phyloP scores from a whole-genome alignment of 768 basidiomycete species.

The Amanita exitialis region DNA sequence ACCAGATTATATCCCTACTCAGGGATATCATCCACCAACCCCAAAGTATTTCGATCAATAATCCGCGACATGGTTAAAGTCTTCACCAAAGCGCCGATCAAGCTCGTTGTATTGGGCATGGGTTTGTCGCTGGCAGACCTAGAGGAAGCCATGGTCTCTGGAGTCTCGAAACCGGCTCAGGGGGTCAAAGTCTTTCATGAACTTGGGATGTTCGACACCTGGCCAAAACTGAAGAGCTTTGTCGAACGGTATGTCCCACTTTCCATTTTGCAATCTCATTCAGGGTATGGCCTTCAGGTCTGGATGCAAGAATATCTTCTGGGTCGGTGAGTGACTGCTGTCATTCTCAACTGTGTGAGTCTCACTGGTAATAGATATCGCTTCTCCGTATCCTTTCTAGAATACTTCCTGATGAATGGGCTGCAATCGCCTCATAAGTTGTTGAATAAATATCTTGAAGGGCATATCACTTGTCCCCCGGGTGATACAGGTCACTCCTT shows the following conservation, averaged over 20 bases:
- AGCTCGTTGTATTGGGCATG: slow-evolving; percentile 3
- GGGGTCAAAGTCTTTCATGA: slow-evolving; percentile 8
- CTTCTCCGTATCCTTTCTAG: slow-evolving; percentile 10
- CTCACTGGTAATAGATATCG: slow-evolving; percentile 1
- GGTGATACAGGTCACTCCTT: slow-evolving; percentile 1
- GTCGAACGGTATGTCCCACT: slow-evolving; percentile 4
- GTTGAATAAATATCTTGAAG: slow-evolving; percentile 7
- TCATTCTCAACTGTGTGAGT: slow-evolving; percentile 6
- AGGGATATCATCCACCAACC: slow-evolving; percentile 10
- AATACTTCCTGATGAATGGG: slow-evolving; percentile 12
- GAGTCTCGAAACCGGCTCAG: too few relatives aligned
- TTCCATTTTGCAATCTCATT: slow-evolving; percentile 8
- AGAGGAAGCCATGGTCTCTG: slow-evolving; percentile 1
- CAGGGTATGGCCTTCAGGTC: slow-evolving; percentile 6
- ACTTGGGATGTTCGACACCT: slow-evolving; percentile 5
- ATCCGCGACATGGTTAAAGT: slow-evolving; percentile 10
- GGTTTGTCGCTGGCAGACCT: slow-evolving; percentile 10
- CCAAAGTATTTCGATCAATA: slow-evolving; percentile 10
- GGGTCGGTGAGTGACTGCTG: slow-evolving; percentile 7
- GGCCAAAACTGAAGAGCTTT: slow-evolving; percentile 8
- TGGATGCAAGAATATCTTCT: slow-evolving; percentile 8
- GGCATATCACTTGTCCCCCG: not conserved
- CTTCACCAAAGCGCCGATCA: slow-evolving; percentile 7
- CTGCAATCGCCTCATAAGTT: slow-evolving; percentile 12
- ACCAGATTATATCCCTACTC: slow-evolving; percentile 9